phyloP scores from a whole-genome alignment of 1,139 yeast species.

The Hyphopichia buzzinii region DNA sequence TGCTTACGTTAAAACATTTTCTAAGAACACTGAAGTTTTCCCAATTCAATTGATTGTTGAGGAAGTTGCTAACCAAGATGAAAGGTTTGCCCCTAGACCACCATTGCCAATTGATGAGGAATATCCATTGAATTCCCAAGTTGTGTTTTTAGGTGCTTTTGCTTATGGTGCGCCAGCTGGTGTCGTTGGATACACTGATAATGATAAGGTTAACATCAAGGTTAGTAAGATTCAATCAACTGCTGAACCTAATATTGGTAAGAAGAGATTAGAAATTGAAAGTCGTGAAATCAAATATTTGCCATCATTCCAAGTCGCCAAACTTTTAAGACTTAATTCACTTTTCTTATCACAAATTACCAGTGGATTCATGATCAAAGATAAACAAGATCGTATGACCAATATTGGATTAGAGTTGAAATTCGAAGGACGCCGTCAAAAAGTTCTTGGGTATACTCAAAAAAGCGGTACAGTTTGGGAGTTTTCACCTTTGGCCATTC shows the following conservation, averaged over 20 bases:
- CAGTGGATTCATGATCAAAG: slow-evolving; percentile 63
- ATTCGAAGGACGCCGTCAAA: slow-evolving; percentile 73
- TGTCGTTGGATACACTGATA: slow-evolving; percentile 60
- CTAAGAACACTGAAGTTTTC: slow-evolving; percentile 51
- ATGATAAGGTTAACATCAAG: slow-evolving; percentile 53
- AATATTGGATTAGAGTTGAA: slow-evolving; percentile 86
- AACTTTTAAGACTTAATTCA: slow-evolving; percentile 55
- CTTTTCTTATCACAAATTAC: slow-evolving; percentile 75
- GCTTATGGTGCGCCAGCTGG: slow-evolving; percentile 87
- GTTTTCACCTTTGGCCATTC: slow-evolving; percentile 72
- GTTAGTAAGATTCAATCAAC: slow-evolving; percentile 48
- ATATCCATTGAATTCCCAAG: slow-evolving; percentile 70
- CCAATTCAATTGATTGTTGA: slow-evolving; percentile 83
- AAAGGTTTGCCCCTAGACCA: slow-evolving; percentile 67
- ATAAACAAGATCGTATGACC: slow-evolving; percentile 42
- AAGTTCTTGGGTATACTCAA: slow-evolving; percentile 84
- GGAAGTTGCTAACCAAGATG: slow-evolving; percentile 69
- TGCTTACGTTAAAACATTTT: slow-evolving; percentile 69
- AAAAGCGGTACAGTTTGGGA: slow-evolving; percentile 76
- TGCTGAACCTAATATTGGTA: slow-evolving; percentile 64
- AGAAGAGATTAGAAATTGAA: slow-evolving; percentile 58
- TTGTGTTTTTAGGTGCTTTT: slow-evolving; percentile 81
- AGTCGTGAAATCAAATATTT: slow-evolving; percentile 53
- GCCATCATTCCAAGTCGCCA: slow-evolving; percentile 68
- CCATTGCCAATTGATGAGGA: slow-evolving; percentile 81